Evolutionary conservation across 208 protist genomes (phyloP).

Genomic region (Blastocrithidia nonstop): DNA sequence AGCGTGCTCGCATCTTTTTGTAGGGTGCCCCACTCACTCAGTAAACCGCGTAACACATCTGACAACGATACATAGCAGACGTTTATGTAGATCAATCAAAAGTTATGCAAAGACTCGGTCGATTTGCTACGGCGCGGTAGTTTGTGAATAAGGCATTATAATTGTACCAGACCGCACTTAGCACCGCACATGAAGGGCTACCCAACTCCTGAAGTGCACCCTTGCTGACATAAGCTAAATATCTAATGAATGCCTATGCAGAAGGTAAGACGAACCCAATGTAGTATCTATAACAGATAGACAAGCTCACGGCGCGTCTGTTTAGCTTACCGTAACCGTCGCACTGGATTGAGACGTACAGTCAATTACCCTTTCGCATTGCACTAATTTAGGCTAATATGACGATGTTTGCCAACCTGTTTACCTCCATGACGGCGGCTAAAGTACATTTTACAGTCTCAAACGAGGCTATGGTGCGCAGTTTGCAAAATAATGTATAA

Average conservation of each 20-base stretch:
- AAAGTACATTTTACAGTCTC: no score
- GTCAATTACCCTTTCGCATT: constrained; percentile 55
- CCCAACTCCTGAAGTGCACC: constrained; percentile 70
- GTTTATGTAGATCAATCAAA: constrained; percentile 77
- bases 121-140: constrained; percentile 43
- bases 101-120: constrained; percentile 68
- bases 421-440: constrained; percentile 46
- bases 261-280: not conserved
- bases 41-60: constrained; percentile 82
- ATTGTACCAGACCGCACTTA: constrained; percentile 66
- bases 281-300: constrained; percentile 11
- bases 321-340: constrained; percentile 48
- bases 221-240: constrained; percentile 72
- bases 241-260: constrained; percentile 51
- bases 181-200: constrained; percentile 61
- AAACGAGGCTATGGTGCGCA: constrained; percentile 19
- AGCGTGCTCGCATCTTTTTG: constrained; percentile 62
- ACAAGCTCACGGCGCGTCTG: constrained; percentile 54
- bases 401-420: constrained; percentile 53
- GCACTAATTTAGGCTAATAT: constrained; percentile 71
- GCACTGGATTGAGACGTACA: constrained; percentile 74
- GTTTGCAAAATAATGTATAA: constrained; percentile 26
- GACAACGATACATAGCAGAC: constrained; percentile 82
- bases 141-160: constrained; percentile 71
- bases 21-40: constrained; percentile 76